Evolutionary conservation across 352 stramenopile species (phyloP), one percentile per base, ranked within the genome.

Genomic region (Globisporangium cystogenes): DNA sequence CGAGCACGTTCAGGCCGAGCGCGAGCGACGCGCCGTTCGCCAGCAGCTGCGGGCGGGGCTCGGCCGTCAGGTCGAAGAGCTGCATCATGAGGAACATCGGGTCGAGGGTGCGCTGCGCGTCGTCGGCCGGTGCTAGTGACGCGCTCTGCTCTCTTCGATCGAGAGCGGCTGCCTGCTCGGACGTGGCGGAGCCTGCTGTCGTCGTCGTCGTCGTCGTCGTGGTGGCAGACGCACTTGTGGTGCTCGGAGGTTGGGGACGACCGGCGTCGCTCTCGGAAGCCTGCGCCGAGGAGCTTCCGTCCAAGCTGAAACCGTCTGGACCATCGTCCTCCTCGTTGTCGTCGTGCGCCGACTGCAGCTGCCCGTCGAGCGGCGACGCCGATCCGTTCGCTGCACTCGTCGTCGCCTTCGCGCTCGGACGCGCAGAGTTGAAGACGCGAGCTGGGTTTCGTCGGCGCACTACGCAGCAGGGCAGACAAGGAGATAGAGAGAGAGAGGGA

Each of bases 71-170:
- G 47, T 91, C 80, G 47, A 91, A 94, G 1, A 94, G 53, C 56
- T 91, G 75, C 72, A 85, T 87, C 84, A 94, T 94, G 36, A 94
- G 54, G 53, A 86, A 78, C 45, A 76, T 66, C 36, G 84, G 82
- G 37, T 93, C 74, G 20, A 82, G 69, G 15, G 55, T 57, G 0
- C 10, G n/a, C 15, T 35, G 14, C 14, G 18, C 26, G 14, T n/a
- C 14, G 26, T 24, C 16, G 12, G 18, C 6, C 18, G 37, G 15
- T 10, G 48, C 1, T 24, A 10, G 16, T 41, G 27, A 20, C 43
- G 20, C 16, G 23, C 3, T 33, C 39, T 7, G 27, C 50, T 55
- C 50, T 55, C 50, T 55, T 55, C 39, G 39, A 33, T 42, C 50
- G 40, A 55, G 39, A 48, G 50, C 18, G n/a, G 11, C 40, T 2